phyloP scores from a whole-genome alignment of 139 green algal species.

The Chlamydomonas schloesseri region DNA sequence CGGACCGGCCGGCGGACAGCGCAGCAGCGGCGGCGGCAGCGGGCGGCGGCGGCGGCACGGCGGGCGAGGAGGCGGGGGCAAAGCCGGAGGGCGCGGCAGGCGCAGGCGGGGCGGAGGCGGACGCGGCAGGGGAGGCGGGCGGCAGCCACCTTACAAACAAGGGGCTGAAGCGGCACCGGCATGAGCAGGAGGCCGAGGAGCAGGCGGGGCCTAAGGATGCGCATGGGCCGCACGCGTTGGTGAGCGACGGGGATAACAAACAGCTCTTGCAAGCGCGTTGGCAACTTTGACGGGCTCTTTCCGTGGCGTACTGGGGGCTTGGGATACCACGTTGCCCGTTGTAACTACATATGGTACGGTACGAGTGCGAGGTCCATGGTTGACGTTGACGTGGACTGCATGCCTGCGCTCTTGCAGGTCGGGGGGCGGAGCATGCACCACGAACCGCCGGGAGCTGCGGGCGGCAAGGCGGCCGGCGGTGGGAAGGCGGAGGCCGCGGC shows the following conservation, averaged over 20 bases:
- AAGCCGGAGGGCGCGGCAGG: too few species aligned
- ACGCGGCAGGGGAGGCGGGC: background rate
- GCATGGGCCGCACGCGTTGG: background rate
- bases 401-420: too few species aligned
- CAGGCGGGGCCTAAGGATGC: background rate
- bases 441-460: background rate
- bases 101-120: too few species aligned
- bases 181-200: conserved; percentile 5
- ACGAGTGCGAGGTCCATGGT: too few species aligned
- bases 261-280: too few species aligned
- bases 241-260: too few species aligned
- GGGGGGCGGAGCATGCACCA: conserved; percentile 40
- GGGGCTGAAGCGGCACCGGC: conserved; percentile 20
- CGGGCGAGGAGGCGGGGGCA: background rate
- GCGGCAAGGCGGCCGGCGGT: background rate
- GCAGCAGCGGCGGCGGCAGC: background rate
- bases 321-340: too few species aligned
- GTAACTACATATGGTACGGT: too few species aligned
- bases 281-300: too few species aligned
- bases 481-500: background rate
- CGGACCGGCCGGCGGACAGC: background rate
- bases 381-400: too few species aligned
- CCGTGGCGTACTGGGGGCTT: too few species aligned
- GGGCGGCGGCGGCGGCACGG: background rate
- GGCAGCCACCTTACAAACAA: background rate